These are phyloP conservation scores for Lactarius vividus DNA, from an alignment of 768 basidiomycete genomes.

Conservation along the genomic window DNA sequence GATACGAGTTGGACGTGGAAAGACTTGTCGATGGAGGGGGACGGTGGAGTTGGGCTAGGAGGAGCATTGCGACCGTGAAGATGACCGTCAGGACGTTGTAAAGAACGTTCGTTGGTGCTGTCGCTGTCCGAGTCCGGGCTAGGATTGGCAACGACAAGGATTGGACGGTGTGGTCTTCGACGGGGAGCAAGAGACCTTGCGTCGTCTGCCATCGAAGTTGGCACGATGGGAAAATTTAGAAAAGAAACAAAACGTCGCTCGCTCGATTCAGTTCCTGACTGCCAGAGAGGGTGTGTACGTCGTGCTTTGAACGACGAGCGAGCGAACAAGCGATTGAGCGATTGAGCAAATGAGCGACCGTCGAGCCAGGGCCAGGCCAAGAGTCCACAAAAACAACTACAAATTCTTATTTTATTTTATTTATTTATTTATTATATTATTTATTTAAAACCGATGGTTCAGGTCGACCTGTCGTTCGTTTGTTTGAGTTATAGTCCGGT, in stretches of 20 bases:
- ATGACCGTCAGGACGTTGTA: constrained; percentile 16
- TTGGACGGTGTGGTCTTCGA: constrained; percentile 33
- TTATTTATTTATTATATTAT: background rate
- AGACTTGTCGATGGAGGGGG: constrained; percentile 31
- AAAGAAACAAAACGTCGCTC: background rate
- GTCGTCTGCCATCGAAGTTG: constrained; percentile 57
- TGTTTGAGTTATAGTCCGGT: background rate
- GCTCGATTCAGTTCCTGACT: background rate
- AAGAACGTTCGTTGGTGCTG: constrained; percentile 37
- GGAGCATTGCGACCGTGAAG: constrained; percentile 31
- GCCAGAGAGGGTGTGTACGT: background rate
- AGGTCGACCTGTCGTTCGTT: constrained; percentile 20
- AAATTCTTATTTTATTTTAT: constrained; percentile 1
- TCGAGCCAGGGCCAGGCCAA: background rate
- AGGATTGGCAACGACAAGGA: constrained; percentile 63
- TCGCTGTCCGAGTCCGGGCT: constrained; percentile 46
- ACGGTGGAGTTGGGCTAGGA: constrained; percentile 34
- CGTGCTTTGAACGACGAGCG: background rate
- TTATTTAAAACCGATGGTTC: background rate
- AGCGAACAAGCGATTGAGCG: background rate
- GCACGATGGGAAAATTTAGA: background rate
- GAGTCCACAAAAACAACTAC: background rate
- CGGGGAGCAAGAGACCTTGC: constrained; percentile 39
- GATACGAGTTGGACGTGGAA: constrained; percentile 29
- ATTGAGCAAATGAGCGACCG: background rate